phyloP scores from a whole-genome alignment of 129 eudicot genomes.

The Arctium minus region DNA sequence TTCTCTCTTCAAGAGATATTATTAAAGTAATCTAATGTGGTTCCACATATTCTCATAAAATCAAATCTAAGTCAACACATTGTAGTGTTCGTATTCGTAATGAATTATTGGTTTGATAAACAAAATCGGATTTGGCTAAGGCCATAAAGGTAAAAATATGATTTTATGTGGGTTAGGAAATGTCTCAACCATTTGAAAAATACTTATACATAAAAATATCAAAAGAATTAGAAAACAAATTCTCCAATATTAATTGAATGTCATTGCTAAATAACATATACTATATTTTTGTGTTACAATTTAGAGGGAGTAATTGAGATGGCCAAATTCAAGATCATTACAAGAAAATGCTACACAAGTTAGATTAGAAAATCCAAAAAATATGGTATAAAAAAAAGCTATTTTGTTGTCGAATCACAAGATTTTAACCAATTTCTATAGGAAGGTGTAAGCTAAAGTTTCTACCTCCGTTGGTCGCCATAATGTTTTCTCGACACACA shows the following conservation, averaged over 20 bases:
- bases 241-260: not conserved
- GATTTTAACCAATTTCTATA: not conserved
- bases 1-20: too few species aligned
- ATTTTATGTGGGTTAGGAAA: too few species aligned
- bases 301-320: constrained; percentile 3
- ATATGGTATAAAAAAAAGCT: not conserved
- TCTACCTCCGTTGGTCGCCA: constrained; percentile 58
- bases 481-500: constrained; percentile 47
- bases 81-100: too few species aligned
- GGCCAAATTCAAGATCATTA: constrained; percentile 4
- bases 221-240: not conserved
- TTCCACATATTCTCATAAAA: too few species aligned
- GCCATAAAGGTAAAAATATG: too few species aligned
- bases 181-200: too few species aligned
- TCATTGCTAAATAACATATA: not conserved
- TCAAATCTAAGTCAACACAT: too few species aligned
- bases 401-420: not conserved
- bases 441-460: constrained; percentile 32
- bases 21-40: too few species aligned
- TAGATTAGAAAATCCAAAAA: not conserved
- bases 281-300: constrained; percentile 9
- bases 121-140: too few species aligned
- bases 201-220: too few species aligned
- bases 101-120: too few species aligned
- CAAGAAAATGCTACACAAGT: constrained; percentile 15